Base-by-base conservation (phyloP, 2,329 filamentous ascomycete species). In the Aureobasidium namibiae region DNA sequence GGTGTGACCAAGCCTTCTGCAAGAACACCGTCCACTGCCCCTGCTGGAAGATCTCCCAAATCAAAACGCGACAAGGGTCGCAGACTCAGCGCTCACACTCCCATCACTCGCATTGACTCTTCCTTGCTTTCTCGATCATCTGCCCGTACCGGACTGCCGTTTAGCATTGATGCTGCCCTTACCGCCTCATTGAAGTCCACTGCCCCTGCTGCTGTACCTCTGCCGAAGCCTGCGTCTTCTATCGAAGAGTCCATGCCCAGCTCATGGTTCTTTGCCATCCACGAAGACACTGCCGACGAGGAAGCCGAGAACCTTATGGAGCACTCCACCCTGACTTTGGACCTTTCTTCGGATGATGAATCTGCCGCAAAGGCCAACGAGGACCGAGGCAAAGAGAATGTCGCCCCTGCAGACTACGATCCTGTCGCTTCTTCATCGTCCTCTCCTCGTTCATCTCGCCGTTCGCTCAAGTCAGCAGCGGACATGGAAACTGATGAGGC, bases 281-380 rank as follows among this genome's bases (percentile, higher is more conserved):
- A 96, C 70, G 90, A 96, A 70, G 92, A 99, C 72, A 90, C 89
- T 0, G 83, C 88, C 8, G 89, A 96, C 70, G 89, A 96, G 69
- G 87, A 95, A 70, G 89, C 94, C 74, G 90, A 91, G 67, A 96
- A 95, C 68, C 78, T 96, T 39, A 89, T 97, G 75, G 89, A 96
- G 73, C 92, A 96, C 76, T 88, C 87, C 59, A 92, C 92, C 8
- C 87, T 87, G 63, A 85, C 87, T 0, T 81, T 97, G 3, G 92
- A 97, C 70, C 90, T 97, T 68, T 90, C 85, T 65, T 92, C 90
- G 23, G 92, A 96, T 67, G 92, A 96, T 70, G 88, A 92, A 72
- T 82, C 82, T 68, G 74, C 69, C 71, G 78, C 65, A 78, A 78
- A 75, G 60, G 68, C 71, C 33, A 82, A 89, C 64, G 81, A 82